Conservation (phyloP, 805 yeast genomes). For the Starmerella apis region DNA sequence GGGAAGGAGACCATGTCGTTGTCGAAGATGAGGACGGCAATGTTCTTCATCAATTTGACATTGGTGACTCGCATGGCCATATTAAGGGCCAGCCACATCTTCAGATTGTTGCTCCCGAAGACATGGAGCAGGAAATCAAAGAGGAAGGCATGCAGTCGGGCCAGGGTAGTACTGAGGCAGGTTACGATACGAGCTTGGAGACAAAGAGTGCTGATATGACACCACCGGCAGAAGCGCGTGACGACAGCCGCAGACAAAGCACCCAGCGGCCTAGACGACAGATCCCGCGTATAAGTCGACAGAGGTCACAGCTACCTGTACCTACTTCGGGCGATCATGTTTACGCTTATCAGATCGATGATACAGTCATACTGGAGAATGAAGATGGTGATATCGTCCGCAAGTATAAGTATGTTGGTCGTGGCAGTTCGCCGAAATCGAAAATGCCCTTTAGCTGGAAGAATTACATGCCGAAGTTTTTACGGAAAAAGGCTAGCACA, state of each 20-base stretch:
- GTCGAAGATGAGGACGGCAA: conserved; percentile 83
- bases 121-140: background rate
- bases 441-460: background rate
- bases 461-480: background rate
- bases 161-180: background rate
- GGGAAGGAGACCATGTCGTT: conserved; percentile 59
- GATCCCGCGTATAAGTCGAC: conserved; percentile 6
- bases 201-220: background rate
- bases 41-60: conserved; percentile 47
- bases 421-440: conserved; percentile 24
- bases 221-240: background rate
- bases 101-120: conserved; percentile 18
- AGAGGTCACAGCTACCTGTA: conserved; percentile 9
- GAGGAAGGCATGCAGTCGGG: background rate
- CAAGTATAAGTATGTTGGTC: conserved; percentile 64
- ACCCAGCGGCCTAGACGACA: conserved; percentile 18
- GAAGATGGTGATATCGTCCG: conserved; percentile 86
- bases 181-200: background rate
- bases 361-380: conserved; percentile 72
- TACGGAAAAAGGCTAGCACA: background rate
- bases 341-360: conserved; percentile 66
- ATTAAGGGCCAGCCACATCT: conserved; percentile 19
- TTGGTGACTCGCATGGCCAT: conserved; percentile 24
- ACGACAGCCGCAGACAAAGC: background rate
- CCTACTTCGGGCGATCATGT: conserved; percentile 21